Base-by-base conservation (phyloP, 257 asterid species). In the Capsicum pubescens region DNA sequence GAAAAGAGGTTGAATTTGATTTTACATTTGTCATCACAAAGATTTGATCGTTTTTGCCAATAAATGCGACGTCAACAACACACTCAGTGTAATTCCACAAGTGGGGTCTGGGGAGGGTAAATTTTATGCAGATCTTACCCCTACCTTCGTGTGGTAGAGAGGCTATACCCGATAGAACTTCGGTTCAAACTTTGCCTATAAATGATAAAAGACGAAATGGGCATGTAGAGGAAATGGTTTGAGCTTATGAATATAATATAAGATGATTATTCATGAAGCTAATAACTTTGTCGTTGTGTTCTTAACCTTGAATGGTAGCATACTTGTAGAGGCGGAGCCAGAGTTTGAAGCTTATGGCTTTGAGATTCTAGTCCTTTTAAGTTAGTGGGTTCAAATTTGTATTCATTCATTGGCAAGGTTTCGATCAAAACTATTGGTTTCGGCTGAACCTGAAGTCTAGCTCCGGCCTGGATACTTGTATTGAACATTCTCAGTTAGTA, bases 1-100 rank as follows among this genome's bases (percentile, higher is more conserved):
- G 79, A 6, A 44, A 44, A 76, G 63, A 14, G 50, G 26, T 76
- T 76, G 64, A 39, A 52, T 76, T 26, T 74, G 80, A 74, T 52
- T 76, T 14, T 76, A 54, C 21, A 54, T 54, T 54, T 76, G 17
- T 14, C 14, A 13, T 76, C 8, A 21, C n/a, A 26, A 77, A 54
- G 50, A 54, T 77, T 52, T 77, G 82, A 54, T 2, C 32, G 32
- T 26, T 26, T 26, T 26, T 26, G 32, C 32, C 32, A 1, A 26
- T 26, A 26, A 26, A 26, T 26, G 32, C 32, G 32, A 26, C 32
- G 32, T 26, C 32, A 26, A 26, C 32, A 26, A 26, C 32, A 26
- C 32, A 26, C 32, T 26, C 32, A 26, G 32, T 26, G 32, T 26
- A 26, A 26, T 26, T 26, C 32, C 32, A 26, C 32, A 26, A 26